phyloP scores from a whole-genome alignment of 495 filamentous ascomycete genomes.

The Hypoxylon crocopeplum region DNA sequence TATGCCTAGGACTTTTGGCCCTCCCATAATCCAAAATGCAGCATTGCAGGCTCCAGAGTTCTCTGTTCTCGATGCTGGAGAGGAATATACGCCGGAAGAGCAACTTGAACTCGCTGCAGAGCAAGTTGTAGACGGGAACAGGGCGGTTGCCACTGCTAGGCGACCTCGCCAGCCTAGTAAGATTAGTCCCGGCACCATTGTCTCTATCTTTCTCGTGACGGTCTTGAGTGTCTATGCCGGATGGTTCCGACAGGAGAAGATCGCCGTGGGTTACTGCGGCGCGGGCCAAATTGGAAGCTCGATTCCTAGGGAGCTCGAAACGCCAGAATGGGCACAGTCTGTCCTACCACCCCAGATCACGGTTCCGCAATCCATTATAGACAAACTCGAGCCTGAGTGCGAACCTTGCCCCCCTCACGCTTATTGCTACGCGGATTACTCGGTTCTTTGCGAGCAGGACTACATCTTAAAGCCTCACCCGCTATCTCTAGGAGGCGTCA shows the following conservation, averaged over 20 bases:
- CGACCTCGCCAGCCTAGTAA: slow-evolving; percentile 31
- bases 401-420: slow-evolving; percentile 93
- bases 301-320: slow-evolving; percentile 51
- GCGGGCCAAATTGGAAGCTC: slow-evolving; percentile 62
- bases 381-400: slow-evolving; percentile 78
- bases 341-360: slow-evolving; percentile 35
- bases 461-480: slow-evolving; percentile 88
- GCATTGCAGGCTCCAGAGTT: slow-evolving; percentile 37
- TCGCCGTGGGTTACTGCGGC: slow-evolving; percentile 93
- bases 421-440: slow-evolving; percentile 79
- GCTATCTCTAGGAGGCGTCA: slow-evolving; percentile 76
- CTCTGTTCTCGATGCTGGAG: slow-evolving; percentile 65
- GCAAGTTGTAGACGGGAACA: slow-evolving; percentile 52
- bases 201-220: slow-evolving; percentile 70
- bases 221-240: slow-evolving; percentile 73
- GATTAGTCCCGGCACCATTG: slow-evolving; percentile 53
- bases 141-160: slow-evolving; percentile 32
- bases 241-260: slow-evolving; percentile 93
- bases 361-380: slow-evolving; percentile 70
- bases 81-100: slow-evolving; percentile 94
- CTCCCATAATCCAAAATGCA: slow-evolving; percentile 39
- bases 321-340: slow-evolving; percentile 52
- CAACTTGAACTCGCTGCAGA: slow-evolving; percentile 76
- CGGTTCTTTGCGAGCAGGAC: slow-evolving; percentile 81
- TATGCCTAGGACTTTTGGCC: slow-evolving; percentile 57